Conservation (phyloP, 2,329 filamentous ascomycete genomes). For the Diaporthe helianthi region DNA sequence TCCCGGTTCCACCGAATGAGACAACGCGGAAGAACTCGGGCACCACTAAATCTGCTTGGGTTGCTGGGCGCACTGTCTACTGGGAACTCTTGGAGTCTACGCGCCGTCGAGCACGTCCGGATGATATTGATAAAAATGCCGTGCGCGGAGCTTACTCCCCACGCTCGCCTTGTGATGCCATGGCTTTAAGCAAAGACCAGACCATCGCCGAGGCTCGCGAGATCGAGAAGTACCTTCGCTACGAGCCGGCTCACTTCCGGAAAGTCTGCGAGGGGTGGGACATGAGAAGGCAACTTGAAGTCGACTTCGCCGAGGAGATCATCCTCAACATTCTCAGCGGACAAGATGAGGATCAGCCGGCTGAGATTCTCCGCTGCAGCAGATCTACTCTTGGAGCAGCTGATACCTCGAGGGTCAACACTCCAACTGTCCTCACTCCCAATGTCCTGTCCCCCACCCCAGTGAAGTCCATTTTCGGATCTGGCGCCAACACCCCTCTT, state of each 20-base stretch:
- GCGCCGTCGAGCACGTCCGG: constrained; percentile 72
- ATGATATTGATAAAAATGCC: constrained; percentile 74
- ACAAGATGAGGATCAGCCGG: constrained; percentile 61
- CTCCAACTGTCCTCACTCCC: not conserved
- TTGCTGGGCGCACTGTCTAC: constrained; percentile 76
- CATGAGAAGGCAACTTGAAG: constrained; percentile 83
- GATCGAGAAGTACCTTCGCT: constrained; percentile 77
- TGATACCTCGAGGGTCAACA: not conserved
- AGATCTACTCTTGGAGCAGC: constrained; percentile 42
- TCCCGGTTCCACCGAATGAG: constrained; percentile 64
- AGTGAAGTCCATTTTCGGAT: constrained; percentile 28
- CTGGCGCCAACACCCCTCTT: not conserved
- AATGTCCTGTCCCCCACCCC: constrained; percentile 1
- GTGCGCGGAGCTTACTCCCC: constrained; percentile 81
- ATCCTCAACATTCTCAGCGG: constrained; percentile 79
- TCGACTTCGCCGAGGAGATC: constrained; percentile 86
- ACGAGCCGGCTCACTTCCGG: constrained; percentile 79
- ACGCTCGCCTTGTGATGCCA: constrained; percentile 75
- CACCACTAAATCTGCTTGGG: constrained; percentile 75
- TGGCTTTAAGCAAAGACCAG: constrained; percentile 75
- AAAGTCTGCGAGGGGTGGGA: constrained; percentile 86
- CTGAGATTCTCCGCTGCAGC: constrained; percentile 53
- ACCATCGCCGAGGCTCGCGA: constrained; percentile 78
- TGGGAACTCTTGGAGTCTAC: constrained; percentile 86
- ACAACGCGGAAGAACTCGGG: constrained; percentile 58